Percentiles rank a stretch among this genome's conserved stretches.
Conservation (phyloP, 176 grass and related monocot species). For the Carex parvula region DNA sequence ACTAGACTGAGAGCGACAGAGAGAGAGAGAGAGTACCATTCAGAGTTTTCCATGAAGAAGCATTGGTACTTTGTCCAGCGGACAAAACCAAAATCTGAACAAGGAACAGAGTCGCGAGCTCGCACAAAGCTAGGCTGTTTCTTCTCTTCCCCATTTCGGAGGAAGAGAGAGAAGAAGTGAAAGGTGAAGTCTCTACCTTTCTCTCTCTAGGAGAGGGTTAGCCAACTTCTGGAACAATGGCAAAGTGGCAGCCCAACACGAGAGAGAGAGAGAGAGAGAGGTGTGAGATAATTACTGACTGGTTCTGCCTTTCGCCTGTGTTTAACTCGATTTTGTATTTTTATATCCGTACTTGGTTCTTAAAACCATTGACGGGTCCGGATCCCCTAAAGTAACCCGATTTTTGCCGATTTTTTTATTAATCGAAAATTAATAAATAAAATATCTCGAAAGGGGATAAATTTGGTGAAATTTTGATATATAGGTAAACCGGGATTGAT, state of each 20-base stretch:
- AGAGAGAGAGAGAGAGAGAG: conserved; percentile 24
- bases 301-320: background rate
- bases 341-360: background rate
- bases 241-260: conserved; percentile 12
- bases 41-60: conserved; percentile 45
- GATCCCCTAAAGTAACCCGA: too few species aligned
- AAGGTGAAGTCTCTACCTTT: conserved; percentile 14
- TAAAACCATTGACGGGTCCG: conserved; percentile 7
- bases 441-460: too few species aligned
- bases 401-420: too few species aligned
- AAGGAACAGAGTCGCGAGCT: conserved; percentile 16
- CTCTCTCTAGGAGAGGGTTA: background rate
- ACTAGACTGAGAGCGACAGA: background rate
- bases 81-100: conserved; percentile 29
- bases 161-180: background rate
- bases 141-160: conserved; percentile 26
- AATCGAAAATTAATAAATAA: too few species aligned
- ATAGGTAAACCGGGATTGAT: too few species aligned
- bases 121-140: background rate
- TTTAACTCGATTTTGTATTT: conserved; percentile 7
- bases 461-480: too few species aligned
- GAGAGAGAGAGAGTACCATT: conserved; percentile 33
- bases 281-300: background rate
- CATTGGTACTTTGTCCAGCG: conserved; percentile 20
- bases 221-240: conserved; percentile 17